Evolutionary conservation across 2,329 filamentous ascomycete species (phyloP).

Genomic region (Fusarium dimerum): DNA sequence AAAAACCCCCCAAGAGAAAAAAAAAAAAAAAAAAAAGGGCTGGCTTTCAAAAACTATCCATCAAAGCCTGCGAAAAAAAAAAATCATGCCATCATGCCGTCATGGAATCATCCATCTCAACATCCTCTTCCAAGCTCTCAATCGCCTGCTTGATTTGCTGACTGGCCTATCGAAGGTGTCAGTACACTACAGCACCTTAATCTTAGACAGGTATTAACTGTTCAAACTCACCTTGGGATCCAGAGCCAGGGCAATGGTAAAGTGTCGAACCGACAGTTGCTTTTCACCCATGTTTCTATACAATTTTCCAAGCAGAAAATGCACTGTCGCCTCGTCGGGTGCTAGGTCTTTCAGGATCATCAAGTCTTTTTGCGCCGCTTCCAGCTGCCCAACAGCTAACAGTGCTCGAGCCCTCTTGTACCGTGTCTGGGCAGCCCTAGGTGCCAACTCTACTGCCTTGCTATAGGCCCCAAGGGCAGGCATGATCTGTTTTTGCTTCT

Average conservation of each 20-base stretch:
- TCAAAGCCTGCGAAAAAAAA: constrained; percentile 24
- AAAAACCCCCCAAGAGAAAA: constrained; percentile 13
- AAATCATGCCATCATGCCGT: constrained; percentile 49
- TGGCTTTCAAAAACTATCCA: constrained; percentile 17
- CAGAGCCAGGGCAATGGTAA: constrained; percentile 91
- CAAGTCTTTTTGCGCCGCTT: constrained; percentile 77
- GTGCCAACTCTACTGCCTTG: constrained; percentile 79
- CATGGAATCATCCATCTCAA: constrained; percentile 68
- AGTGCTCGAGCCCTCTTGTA: constrained; percentile 92
- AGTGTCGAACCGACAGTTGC: constrained; percentile 83
- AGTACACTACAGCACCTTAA: neutral
- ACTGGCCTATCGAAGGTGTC: constrained; percentile 63
- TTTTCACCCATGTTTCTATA: constrained; percentile 74
- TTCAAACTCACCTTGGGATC: constrained; percentile 80
- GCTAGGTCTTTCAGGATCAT: constrained; percentile 87
- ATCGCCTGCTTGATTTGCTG: constrained; percentile 96
- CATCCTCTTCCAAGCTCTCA: constrained; percentile 82
- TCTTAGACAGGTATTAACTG: neutral
- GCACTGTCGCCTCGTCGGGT: constrained; percentile 92
- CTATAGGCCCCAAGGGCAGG: constrained; percentile 80
- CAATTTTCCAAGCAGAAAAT: constrained; percentile 87
- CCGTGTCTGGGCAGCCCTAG: constrained; percentile 77
- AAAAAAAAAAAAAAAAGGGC: constrained; percentile 19
- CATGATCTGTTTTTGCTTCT: constrained; percentile 81
- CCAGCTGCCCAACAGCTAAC: constrained; percentile 70